A percentile compares a stretch with the other conserved stretches of the same genome.
These are phyloP conservation scores for Floccularia luteovirens DNA, from an alignment of 768 basidiomycete genomes.

Conservation along the genomic window DNA sequence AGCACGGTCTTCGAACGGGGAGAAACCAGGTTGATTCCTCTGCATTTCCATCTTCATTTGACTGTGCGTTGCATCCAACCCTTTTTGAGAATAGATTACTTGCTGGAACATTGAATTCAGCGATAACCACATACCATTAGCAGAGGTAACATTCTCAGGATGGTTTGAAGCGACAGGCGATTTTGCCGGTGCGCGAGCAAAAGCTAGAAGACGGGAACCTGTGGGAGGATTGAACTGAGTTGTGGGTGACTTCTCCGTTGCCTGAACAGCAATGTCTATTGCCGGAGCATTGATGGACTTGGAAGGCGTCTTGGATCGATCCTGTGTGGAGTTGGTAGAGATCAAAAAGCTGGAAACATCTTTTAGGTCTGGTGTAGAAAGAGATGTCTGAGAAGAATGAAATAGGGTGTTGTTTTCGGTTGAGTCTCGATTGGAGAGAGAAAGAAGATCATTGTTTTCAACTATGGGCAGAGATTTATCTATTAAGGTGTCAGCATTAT, in stretches of 20 bases:
- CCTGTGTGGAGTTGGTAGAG: background rate
- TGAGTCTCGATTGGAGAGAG: too few species aligned
- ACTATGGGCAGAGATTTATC: too few species aligned
- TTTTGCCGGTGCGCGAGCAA: slow-evolving; percentile 29
- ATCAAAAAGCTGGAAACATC: background rate
- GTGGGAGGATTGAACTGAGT: slow-evolving; percentile 37
- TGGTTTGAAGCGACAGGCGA: slow-evolving; percentile 10
- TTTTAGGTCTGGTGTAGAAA: background rate
- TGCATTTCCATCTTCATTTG: slow-evolving; percentile 16
- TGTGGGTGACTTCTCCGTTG: slow-evolving; percentile 13
- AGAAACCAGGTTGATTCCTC: slow-evolving; percentile 34
- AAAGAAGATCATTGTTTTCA: too few species aligned
- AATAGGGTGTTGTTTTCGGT: too few species aligned
- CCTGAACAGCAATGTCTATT: slow-evolving; percentile 8
- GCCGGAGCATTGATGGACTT: too few species aligned
- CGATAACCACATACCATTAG: slow-evolving; percentile 4
- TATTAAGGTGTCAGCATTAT: too few species aligned
- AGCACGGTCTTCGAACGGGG: slow-evolving; percentile 49
- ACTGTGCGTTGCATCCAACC: too few species aligned
- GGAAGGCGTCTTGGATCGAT: background rate
- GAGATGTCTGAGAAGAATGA: too few species aligned
- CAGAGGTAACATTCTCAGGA: slow-evolving; percentile 11
- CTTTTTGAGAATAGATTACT: too few species aligned
- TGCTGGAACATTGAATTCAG: too few species aligned
- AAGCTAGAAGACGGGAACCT: slow-evolving; percentile 43